Conservation (phyloP, 2,329 filamentous ascomycete genomes). For the Aspergillus sp. region DNA sequence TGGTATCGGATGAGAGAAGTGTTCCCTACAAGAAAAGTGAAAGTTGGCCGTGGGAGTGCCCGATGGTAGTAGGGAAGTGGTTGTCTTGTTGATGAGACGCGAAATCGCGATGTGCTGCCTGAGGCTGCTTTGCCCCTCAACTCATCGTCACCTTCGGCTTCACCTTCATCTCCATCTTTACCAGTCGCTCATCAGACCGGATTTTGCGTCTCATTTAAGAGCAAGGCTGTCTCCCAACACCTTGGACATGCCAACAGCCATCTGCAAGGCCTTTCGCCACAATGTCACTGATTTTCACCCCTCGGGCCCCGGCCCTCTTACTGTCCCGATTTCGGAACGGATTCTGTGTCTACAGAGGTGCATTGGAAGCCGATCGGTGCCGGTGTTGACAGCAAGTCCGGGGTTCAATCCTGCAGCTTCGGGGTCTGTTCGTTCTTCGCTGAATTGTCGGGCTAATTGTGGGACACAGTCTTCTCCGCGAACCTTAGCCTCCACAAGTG, state of each 20-base stretch:
- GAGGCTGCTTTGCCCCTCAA: background rate
- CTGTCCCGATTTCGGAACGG: too few relatives aligned
- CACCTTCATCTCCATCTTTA: background rate
- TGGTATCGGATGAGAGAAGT: background rate
- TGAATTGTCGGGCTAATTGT: conserved; percentile 3
- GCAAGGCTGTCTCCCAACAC: too few relatives aligned
- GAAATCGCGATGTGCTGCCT: background rate
- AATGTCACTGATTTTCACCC: too few relatives aligned
- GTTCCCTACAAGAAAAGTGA: too few relatives aligned
- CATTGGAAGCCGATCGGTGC: background rate
- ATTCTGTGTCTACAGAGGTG: too few relatives aligned
- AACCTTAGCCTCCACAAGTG: background rate
- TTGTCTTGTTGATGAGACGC: background rate
- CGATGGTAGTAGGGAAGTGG: background rate
- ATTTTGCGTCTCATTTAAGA: too few relatives aligned
- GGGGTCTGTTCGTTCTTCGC: background rate
- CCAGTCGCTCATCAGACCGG: too few relatives aligned
- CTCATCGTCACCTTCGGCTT: background rate
- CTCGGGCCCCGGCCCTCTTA: too few relatives aligned
- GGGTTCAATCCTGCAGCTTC: background rate
- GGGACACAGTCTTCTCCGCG: background rate
- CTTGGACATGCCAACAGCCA: too few relatives aligned
- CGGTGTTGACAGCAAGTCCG: too few relatives aligned
- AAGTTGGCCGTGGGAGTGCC: background rate
- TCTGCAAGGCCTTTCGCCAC: too few relatives aligned